Conservation (phyloP, 805 yeast species). For the Cyberlindnera mississippiensis region DNA sequence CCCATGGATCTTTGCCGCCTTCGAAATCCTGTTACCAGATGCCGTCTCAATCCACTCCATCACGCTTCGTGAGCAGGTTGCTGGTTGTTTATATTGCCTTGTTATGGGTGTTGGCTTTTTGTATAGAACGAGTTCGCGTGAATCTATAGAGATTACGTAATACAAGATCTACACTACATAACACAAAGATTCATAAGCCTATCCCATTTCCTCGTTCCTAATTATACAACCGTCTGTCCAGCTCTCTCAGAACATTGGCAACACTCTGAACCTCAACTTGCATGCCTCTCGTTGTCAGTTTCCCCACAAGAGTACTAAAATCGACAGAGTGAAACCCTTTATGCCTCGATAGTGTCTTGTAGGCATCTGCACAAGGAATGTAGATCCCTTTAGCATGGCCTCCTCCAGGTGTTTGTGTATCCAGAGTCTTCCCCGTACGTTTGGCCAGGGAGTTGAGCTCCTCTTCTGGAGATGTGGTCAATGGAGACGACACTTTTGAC, state of each 20-base stretch:
- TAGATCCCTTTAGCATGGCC: constrained; percentile 41
- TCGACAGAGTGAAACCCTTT: constrained; percentile 71
- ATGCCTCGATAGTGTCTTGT: constrained; percentile 80
- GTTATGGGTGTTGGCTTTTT: too few species aligned
- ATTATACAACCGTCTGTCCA: constrained; percentile 49
- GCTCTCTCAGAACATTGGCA: constrained; percentile 76
- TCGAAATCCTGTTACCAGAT: constrained; percentile 48
- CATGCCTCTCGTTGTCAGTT: constrained; percentile 77
- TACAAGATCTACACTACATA: too few species aligned
- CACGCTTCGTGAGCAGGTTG: too few species aligned
- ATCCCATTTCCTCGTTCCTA: background rate
- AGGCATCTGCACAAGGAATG: constrained; percentile 89
- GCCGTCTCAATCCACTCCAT: constrained; percentile 43
- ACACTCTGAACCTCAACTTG: constrained; percentile 90
- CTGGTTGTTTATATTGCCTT: too few species aligned
- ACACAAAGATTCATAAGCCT: too few species aligned
- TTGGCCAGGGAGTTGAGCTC: constrained; percentile 24
- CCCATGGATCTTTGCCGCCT: constrained; percentile 39
- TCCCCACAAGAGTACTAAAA: constrained; percentile 67
- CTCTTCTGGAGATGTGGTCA: constrained; percentile 20
- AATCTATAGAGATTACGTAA: too few species aligned
- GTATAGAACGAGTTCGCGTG: too few species aligned
- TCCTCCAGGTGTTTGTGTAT: constrained; percentile 12
- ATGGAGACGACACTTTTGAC: constrained; percentile 29
- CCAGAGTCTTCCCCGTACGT: constrained; percentile 9